Evolutionary conservation across 2,329 filamentous ascomycete species (phyloP), one percentile per base, ranked within the genome.

Genomic region (Davidsoniella neocaledoniae): DNA sequence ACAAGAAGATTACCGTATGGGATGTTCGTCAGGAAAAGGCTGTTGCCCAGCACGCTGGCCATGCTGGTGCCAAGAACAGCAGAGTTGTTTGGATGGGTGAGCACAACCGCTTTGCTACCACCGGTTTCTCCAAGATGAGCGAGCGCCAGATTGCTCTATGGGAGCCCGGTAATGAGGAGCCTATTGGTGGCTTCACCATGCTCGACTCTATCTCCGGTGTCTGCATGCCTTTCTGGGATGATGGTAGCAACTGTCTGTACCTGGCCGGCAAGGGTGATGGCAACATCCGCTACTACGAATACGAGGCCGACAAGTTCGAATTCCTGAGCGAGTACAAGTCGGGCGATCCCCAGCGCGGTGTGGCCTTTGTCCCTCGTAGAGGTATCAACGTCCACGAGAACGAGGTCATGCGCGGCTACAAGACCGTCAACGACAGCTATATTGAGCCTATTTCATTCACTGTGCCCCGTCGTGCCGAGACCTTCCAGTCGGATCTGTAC

Each of bases 141-240:
- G 91, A 98, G 68, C 81, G 91, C 49, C 91, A 98, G 65, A 74
- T 98, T 57, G 91, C 85, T 48, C 73, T 98, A 37, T 98, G 91
- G 91, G 91, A 98, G 69, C 79, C 87, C 44, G 84, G 88, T 58
- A 81, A 78, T 56, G 77, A 79, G 36, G 82, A 93, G 59, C 91
- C 91, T 45, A 82, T 96, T 59, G 87, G 86, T 46, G 88, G 87
- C 14, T 95, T 95, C 68, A 81, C 77, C 59, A 83, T 84, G 57
- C 75, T 98, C 45, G 91, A 98, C 67, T 93, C 86, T 43, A 94
- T 94, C 60, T 95, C 90, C 43, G 91, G 91, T 63, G 88, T 98
- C 53, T 94, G 87, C 74, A 95, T 98, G 86, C 91, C 91, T 29
- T 96, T 98, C 76, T 98, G 91, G 91, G 91, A 98, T 63, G 90